Evolutionary conservation across 2,329 filamentous ascomycete species (phyloP).

Genomic region (Ramularia endophylla): DNA sequence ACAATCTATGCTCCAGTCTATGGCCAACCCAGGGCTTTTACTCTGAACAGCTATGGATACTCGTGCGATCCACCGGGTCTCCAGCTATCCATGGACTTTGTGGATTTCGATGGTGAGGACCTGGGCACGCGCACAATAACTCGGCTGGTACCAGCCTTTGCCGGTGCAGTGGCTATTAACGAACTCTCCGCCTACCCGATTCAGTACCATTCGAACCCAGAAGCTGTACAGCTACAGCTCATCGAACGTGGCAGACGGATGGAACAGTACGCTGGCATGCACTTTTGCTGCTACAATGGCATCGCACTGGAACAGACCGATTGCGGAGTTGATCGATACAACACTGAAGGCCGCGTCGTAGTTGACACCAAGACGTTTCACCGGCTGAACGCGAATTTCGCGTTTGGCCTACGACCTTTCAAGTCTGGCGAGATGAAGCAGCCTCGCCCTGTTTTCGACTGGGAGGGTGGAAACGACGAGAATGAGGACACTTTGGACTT

Average conservation of each 20-base stretch:
- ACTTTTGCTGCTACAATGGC: conserved; percentile 23
- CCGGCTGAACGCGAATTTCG: conserved; percentile 22
- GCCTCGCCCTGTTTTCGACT: conserved; percentile 11
- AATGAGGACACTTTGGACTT: conserved; percentile 20
- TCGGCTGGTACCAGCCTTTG: conserved; percentile 17
- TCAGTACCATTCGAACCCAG: conserved; percentile 13
- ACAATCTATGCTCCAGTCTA: conserved; percentile 24
- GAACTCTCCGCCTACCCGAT: conserved; percentile 24
- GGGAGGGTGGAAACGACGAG: conserved; percentile 17
- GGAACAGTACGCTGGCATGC: conserved; percentile 25
- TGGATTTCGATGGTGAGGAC: conserved; percentile 32
- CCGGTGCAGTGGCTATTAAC: conserved; percentile 18
- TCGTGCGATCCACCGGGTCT: conserved; percentile 21
- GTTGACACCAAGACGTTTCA: conserved; percentile 27
- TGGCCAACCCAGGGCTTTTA: conserved; percentile 28
- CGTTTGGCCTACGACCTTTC: conserved; percentile 21
- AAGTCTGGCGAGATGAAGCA: conserved; percentile 14
- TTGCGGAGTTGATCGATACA: conserved; percentile 19
- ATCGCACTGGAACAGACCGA: conserved; percentile 21
- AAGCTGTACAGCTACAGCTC: conserved; percentile 16
- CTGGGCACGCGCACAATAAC: conserved; percentile 18
- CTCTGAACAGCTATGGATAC: conserved; percentile 27
- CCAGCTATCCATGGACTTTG: conserved; percentile 24
- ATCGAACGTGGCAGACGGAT: conserved; percentile 22
- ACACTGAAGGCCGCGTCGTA: conserved; percentile 25